Evolutionary conservation across 2,329 filamentous ascomycete species (phyloP).

Genomic region (Aspergillus brunneoviolaceus): DNA sequence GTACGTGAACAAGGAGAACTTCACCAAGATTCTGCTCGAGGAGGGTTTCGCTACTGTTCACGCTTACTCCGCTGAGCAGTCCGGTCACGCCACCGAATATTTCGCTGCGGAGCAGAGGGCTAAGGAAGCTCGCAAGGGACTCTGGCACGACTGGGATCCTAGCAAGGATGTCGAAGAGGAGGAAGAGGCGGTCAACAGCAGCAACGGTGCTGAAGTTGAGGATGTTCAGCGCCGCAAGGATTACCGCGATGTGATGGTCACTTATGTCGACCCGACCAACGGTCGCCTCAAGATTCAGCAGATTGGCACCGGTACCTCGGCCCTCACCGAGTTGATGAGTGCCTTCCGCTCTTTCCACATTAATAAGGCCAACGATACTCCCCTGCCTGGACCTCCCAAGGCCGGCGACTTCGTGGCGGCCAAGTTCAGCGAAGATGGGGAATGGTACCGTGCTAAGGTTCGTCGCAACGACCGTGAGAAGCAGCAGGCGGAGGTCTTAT

Average conservation of each 20-base stretch:
- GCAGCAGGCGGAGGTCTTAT: slow-evolving; percentile 86
- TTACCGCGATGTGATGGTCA: slow-evolving; percentile 91
- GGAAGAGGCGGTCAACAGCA: slow-evolving; percentile 49
- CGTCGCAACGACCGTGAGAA: slow-evolving; percentile 88
- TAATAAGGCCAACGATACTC: slow-evolving; percentile 73
- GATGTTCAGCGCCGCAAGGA: slow-evolving; percentile 70
- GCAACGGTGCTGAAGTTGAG: slow-evolving; percentile 54
- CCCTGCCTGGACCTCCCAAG: slow-evolving; percentile 76
- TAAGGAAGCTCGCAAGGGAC: slow-evolving; percentile 80
- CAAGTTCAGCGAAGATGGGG: slow-evolving; percentile 81
- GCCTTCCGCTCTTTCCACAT: slow-evolving; percentile 90
- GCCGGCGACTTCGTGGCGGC: slow-evolving; percentile 88
- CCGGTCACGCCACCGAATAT: slow-evolving; percentile 82
- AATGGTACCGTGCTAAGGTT: slow-evolving; percentile 93
- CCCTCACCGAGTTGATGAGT: slow-evolving; percentile 83
- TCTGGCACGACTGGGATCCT: slow-evolving; percentile 95
- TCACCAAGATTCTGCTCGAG: slow-evolving; percentile 88
- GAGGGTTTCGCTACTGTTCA: slow-evolving; percentile 92
- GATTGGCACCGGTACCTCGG: slow-evolving; percentile 79
- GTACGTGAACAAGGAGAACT: slow-evolving; percentile 92
- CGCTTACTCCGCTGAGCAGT: slow-evolving; percentile 92
- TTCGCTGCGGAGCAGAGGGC: slow-evolving; percentile 84
- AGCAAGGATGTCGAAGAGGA: slow-evolving; percentile 71
- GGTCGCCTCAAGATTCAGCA: slow-evolving; percentile 89
- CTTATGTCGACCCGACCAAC: slow-evolving; percentile 74